Evolutionary conservation across 306 rosid genomes (phyloP), one percentile per base, ranked within the genome.

Genomic region (Styphnolobium japonicum): DNA sequence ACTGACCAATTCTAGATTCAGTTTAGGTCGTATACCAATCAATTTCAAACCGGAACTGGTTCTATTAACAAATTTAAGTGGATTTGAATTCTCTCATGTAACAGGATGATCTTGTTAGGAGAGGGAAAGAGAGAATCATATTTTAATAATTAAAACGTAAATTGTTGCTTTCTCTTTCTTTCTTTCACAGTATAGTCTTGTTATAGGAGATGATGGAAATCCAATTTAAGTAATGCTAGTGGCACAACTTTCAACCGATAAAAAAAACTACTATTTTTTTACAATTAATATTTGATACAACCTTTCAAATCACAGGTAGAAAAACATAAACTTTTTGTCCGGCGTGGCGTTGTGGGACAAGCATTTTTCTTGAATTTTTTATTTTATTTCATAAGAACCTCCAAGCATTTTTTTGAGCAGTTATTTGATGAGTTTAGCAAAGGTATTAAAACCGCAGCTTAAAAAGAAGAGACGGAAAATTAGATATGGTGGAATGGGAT

Each of bases 31-130:
- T 21, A 8, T 55, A 80, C 75, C 57, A 64, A 52, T 80, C 69
- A 73, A 80, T 52, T 55, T 73, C 67, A 72, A 42, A 72, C 74
- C 36, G 1, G 0, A 72, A 63, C 2, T 73, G 68, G 33, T 53
- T 45, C 9, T 25, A 49, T 61, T 51, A 31, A 27, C 48, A 62
- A n/a, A n/a, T n/a, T n/a, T n/a, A n/a, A n/a, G n/a, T n/a, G n/a
- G n/a, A n/a, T n/a, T n/a, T n/a, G n/a, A n/a, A n/a, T n/a, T n/a
- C n/a, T n/a, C n/a, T n/a, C n/a, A n/a, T n/a, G n/a, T n/a, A n/a
- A n/a, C n/a, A n/a, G n/a, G n/a, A n/a, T n/a, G n/a, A n/a, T n/a
- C n/a, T n/a, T n/a, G n/a, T n/a, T n/a, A n/a, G n/a, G n/a, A n/a
- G n/a, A n/a, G n/a, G n/a, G n/a, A n/a, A n/a, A n/a, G n/a, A n/a